Percentiles rank a stretch among this genome's conserved stretches.
Evolutionary conservation across 805 yeast genomes (phyloP).

Genomic region (Candida oleophila): DNA sequence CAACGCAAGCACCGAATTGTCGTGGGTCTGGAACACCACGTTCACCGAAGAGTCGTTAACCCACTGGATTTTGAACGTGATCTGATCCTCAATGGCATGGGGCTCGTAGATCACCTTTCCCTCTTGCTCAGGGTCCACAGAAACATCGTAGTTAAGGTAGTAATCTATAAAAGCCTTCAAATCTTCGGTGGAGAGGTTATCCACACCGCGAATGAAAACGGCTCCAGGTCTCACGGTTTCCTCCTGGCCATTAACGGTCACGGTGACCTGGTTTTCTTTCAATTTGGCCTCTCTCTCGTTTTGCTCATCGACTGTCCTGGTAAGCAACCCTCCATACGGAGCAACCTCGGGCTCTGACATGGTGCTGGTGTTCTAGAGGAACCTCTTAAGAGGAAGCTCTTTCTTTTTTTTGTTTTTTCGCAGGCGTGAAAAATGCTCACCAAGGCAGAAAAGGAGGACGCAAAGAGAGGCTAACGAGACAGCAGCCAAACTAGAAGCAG

Average conservation of each 20-base stretch:
- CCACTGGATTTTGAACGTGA: slow-evolving; percentile 58
- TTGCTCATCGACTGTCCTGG: slow-evolving; percentile 39
- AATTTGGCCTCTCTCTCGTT: slow-evolving; percentile 29
- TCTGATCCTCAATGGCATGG: slow-evolving; percentile 23
- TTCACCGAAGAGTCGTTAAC: slow-evolving; percentile 61
- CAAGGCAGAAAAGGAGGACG: too few relatives aligned
- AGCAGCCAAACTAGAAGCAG: too few relatives aligned
- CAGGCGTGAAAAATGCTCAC: too few relatives aligned
- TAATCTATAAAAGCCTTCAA: slow-evolving; percentile 55
- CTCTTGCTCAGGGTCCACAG: slow-evolving; percentile 13
- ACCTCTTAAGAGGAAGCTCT: too few relatives aligned
- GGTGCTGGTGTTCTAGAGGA: too few relatives aligned
- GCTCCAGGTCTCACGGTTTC: slow-evolving; percentile 46
- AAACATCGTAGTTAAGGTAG: slow-evolving; percentile 34
- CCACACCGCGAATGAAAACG: slow-evolving; percentile 58
- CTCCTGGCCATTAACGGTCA: slow-evolving; percentile 27
- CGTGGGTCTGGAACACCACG: slow-evolving; percentile 49
- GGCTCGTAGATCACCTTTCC: slow-evolving; percentile 18
- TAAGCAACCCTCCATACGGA: slow-evolving; percentile 44
- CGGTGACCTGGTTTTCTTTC: slow-evolving; percentile 31
- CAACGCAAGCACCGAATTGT: slow-evolving; percentile 39
- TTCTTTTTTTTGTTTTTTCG: too few relatives aligned
- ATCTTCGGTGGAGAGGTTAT: slow-evolving; percentile 58
- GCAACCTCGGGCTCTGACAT: slow-evolving; percentile 28
- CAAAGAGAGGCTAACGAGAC: too few relatives aligned